phyloP scores from a whole-genome alignment of 2,329 filamentous ascomycete species.

The Exophiala dermatitidis region DNA sequence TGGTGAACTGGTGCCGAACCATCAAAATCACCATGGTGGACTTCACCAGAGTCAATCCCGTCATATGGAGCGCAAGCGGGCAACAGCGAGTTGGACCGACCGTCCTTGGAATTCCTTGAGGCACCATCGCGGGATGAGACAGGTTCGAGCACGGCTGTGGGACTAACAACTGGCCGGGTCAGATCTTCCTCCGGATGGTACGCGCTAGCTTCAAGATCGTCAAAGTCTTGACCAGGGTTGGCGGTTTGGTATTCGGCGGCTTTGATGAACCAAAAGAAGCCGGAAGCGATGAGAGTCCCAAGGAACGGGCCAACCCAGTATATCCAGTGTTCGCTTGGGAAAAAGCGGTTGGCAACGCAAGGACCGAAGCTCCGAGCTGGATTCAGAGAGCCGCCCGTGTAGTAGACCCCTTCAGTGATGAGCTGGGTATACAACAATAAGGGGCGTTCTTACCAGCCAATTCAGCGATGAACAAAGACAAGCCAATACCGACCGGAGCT shows the following conservation, averaged over 20 bases:
- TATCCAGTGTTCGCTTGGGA: conserved; percentile 41
- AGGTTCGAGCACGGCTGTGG: conserved; percentile 20
- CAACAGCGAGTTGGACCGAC: conserved; percentile 6
- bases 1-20: conserved; percentile 9
- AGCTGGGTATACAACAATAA: background rate
- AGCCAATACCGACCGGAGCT: conserved; percentile 64
- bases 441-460: conserved; percentile 36
- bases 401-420: conserved; percentile 37
- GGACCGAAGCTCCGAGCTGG: conserved; percentile 45
- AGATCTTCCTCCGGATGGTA: conserved; percentile 25
- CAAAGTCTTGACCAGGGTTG: conserved; percentile 49
- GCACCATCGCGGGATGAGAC: conserved; percentile 7
- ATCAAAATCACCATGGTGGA: background rate
- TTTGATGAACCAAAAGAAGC: conserved; percentile 45
- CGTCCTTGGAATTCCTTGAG: conserved; percentile 14
- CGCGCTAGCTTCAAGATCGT: conserved; percentile 26
- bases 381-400: conserved; percentile 44
- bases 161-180: conserved; percentile 23
- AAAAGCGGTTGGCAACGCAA: conserved; percentile 40
- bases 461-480: conserved; percentile 59
- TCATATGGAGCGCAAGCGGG: conserved; percentile 1
- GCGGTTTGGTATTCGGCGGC: conserved; percentile 39
- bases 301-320: conserved; percentile 45
- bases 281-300: conserved; percentile 42
- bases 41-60: background rate